A percentile compares a stretch with the other conserved stretches of the same genome.
These are phyloP conservation scores for Pseudogymnoascus sp. DNA, from an alignment of 2,329 filamentous ascomycete species.

Conservation along the genomic window DNA sequence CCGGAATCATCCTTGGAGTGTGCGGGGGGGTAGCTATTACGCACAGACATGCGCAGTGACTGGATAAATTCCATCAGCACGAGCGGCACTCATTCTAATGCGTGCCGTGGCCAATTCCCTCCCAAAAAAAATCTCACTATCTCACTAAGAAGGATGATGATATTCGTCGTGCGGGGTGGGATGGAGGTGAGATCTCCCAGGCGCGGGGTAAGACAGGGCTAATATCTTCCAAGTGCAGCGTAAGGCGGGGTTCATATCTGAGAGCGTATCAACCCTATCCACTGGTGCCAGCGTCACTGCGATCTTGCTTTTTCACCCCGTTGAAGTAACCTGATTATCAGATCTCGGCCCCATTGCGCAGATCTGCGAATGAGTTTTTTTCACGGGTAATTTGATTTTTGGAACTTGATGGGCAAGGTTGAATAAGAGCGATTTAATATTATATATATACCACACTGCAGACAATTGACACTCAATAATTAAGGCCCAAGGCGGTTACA, in stretches of 20 bases:
- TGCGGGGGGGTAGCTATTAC: too few relatives aligned
- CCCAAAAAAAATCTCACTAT: too few relatives aligned
- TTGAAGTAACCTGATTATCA: not conserved
- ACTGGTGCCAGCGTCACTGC: not conserved
- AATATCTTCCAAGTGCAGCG: not conserved
- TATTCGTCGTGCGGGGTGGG: not conserved
- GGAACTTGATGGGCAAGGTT: not conserved
- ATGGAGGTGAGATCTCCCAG: not conserved
- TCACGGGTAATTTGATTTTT: not conserved
- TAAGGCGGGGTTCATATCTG: not conserved
- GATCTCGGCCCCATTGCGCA: not conserved
- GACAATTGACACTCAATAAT: not conserved
- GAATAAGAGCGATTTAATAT: not conserved
- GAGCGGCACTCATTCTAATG: too few relatives aligned
- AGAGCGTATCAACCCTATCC: not conserved
- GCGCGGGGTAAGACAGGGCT: not conserved
- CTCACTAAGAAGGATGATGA: not conserved
- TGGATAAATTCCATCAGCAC: too few relatives aligned
- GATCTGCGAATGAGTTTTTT: not conserved
- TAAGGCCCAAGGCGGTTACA: not conserved
- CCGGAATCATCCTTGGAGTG: too few relatives aligned
- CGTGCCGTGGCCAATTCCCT: too few relatives aligned
- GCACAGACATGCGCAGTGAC: too few relatives aligned
- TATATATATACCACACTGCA: not conserved
- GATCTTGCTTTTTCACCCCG: not conserved